These are phyloP conservation scores for Leucoagaricus sp. DNA, from an alignment of 1,284 basidiomycete species.

Conservation along the genomic window DNA sequence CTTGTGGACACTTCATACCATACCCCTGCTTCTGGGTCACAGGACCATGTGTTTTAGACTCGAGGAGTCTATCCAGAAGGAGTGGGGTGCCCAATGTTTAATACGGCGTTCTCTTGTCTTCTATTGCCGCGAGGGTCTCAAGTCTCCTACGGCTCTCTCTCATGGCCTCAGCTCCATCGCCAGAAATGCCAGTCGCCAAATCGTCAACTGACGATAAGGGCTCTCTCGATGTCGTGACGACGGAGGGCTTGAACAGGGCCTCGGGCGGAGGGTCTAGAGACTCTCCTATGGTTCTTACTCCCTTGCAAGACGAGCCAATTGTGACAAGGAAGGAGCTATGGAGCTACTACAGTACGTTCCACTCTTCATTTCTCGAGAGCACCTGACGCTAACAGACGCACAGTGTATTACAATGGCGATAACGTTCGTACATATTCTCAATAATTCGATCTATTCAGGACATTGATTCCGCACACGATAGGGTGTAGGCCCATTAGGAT, in stretches of 20 bases:
- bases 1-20: slow-evolving; percentile 1
- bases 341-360: slow-evolving; percentile 66
- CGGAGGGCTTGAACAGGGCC: not conserved
- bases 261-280: not conserved
- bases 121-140: not conserved
- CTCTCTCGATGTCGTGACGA: slow-evolving; percentile 3
- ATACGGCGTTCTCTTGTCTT: slow-evolving; percentile 5
- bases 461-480: slow-evolving; percentile 23
- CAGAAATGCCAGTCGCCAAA: not conserved
- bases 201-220: slow-evolving; percentile 7
- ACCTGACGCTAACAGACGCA: not conserved
- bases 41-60: slow-evolving; percentile 3
- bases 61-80: not conserved
- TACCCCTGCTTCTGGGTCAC: slow-evolving; percentile 9
- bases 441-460: not conserved
- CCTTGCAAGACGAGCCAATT: slow-evolving; percentile 50
- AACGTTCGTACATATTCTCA: slow-evolving; percentile 47
- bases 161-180: not conserved
- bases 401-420: slow-evolving; percentile 74
- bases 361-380: slow-evolving; percentile 4
- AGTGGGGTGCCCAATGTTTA: not conserved
- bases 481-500: slow-evolving; percentile 65
- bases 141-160: not conserved
- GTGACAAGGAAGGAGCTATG: slow-evolving; percentile 67
- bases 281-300: slow-evolving; percentile 16